Evolutionary conservation across 2,329 filamentous ascomycete genomes (phyloP).

Genomic region (Botryotinia convoluta): DNA sequence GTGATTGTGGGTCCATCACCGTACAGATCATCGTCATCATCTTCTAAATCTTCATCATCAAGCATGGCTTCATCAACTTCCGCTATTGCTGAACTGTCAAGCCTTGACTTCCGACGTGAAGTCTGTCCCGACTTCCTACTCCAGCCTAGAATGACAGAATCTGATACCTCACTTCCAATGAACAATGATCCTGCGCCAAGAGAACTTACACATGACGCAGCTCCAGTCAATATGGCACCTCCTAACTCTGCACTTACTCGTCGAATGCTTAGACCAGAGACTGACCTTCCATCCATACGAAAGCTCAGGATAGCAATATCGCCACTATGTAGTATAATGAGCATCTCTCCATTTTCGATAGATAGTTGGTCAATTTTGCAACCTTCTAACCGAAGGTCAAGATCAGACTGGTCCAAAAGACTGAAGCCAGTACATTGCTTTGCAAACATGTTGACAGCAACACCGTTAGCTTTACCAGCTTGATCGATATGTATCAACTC

Average conservation of each 20-base stretch:
- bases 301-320: slow-evolving; percentile 75
- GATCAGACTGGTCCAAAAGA: slow-evolving; percentile 79
- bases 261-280: slow-evolving; percentile 79
- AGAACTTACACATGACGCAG: slow-evolving; percentile 66
- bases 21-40: slow-evolving; percentile 61
- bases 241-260: slow-evolving; percentile 61
- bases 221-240: slow-evolving; percentile 58
- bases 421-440: slow-evolving; percentile 79
- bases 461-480: slow-evolving; percentile 86
- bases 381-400: slow-evolving; percentile 77
- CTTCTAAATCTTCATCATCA: slow-evolving; percentile 50
- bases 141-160: slow-evolving; percentile 82
- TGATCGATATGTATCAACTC: slow-evolving; percentile 95
- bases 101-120: slow-evolving; percentile 61
- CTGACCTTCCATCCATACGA: slow-evolving; percentile 83
- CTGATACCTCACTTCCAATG: slow-evolving; percentile 77
- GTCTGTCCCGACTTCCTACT: slow-evolving; percentile 60
- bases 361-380: slow-evolving; percentile 76
- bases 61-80: slow-evolving; percentile 56
- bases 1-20: slow-evolving; percentile 51
- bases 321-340: slow-evolving; percentile 78
- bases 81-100: slow-evolving; percentile 44
- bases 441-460: slow-evolving; percentile 89
- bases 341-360: slow-evolving; percentile 73
- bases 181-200: slow-evolving; percentile 72